phyloP scores from a whole-genome alignment of 148 eudicot species.

The Cornus kousa region DNA sequence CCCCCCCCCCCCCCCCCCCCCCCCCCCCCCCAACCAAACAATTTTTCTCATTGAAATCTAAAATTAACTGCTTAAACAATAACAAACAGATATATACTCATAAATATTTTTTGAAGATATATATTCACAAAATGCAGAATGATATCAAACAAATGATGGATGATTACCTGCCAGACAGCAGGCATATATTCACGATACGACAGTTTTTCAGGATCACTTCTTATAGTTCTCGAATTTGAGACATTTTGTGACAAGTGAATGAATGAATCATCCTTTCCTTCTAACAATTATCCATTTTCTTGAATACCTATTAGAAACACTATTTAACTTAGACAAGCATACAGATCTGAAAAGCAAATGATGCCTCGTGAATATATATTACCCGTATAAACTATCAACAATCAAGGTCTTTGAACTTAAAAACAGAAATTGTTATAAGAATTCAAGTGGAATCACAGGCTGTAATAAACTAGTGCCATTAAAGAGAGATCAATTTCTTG shows the following conservation, averaged over 20 bases:
- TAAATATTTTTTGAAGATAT: too few species aligned
- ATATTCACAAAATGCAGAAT: not conserved
- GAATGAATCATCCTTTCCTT: too few species aligned
- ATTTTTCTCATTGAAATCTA: too few species aligned
- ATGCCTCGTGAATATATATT: too few species aligned
- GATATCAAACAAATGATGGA: not conserved
- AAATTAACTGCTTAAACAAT: not conserved
- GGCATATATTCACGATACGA: slow-evolving; percentile 83
- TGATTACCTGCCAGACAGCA: slow-evolving; percentile 76
- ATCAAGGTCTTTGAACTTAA: not conserved
- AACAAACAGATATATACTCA: not conserved
- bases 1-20: too few species aligned
- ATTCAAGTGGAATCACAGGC: too few species aligned
- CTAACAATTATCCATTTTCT: too few species aligned
- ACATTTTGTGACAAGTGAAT: slow-evolving; percentile 34
- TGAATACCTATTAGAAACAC: slow-evolving; percentile 37
- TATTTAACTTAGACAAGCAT: not conserved
- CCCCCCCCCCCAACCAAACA: too few species aligned
- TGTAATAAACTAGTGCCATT: too few species aligned
- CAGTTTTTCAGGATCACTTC: slow-evolving; percentile 30
- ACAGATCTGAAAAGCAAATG: too few species aligned
- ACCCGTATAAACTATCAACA: too few species aligned
- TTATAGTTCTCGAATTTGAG: slow-evolving; percentile 25
- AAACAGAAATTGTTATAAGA: not conserved
- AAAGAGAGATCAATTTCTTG: too few species aligned